phyloP scores from a whole-genome alignment of 345 rosid species.

The Gossypium herbaceum region DNA sequence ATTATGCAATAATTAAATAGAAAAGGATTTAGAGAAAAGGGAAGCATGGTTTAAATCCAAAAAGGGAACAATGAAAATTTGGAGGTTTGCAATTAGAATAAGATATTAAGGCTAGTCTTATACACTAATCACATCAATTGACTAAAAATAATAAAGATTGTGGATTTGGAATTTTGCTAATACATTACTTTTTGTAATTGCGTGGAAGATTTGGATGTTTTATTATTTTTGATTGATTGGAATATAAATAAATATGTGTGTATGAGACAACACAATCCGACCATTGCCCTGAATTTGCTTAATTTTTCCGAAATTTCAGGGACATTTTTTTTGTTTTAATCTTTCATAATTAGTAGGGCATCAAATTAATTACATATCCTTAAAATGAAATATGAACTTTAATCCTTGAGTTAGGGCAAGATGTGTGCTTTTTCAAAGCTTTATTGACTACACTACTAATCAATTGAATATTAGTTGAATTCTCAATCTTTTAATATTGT shows the following conservation, averaged over 20 bases:
- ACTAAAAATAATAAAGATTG: conserved; percentile 16
- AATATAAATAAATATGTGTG: neutral
- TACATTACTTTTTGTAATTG: conserved; percentile 7
- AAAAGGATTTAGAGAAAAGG: neutral
- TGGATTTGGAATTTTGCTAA: conserved; percentile 22
- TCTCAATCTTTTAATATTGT: too few relatives aligned
- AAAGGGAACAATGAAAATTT: neutral
- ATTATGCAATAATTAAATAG: neutral
- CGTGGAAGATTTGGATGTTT: neutral
- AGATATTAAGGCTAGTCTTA: conserved; percentile 12
- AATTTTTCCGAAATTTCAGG: conserved; percentile 27
- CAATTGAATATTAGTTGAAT: too few relatives aligned
- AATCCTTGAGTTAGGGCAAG: neutral
- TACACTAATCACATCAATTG: conserved; percentile 34
- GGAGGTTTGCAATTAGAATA: neutral
- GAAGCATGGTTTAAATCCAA: neutral
- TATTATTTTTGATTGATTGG: neutral
- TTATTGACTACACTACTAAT: neutral
- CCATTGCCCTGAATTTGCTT: conserved; percentile 20
- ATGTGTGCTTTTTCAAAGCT: neutral
- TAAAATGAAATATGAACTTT: neutral
- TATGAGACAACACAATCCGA: conserved; percentile 2
- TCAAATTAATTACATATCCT: neutral
- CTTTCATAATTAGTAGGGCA: neutral
- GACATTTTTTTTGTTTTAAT: neutral